A percentile compares a stretch with the other conserved stretches of the same genome.
Evolutionary conservation across 2,329 filamentous ascomycete species (phyloP).

Genomic region (Colletotrichum siamense): DNA sequence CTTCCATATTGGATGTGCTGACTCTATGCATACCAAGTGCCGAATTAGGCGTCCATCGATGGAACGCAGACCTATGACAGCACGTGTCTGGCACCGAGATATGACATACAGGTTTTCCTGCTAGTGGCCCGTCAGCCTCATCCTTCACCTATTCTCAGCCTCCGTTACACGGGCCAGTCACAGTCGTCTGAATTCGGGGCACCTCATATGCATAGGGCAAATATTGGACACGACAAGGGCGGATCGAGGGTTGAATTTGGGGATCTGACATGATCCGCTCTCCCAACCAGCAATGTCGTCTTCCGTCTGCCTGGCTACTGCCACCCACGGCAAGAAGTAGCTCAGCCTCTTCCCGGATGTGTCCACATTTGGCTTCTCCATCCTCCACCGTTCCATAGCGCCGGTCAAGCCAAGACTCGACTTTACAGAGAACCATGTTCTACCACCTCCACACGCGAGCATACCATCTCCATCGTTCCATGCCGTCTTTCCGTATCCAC

Average conservation of each 20-base stretch:
- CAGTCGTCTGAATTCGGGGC: neutral
- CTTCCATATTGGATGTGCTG: neutral
- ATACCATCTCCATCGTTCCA: neutral
- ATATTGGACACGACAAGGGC: neutral
- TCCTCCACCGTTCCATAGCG: neutral
- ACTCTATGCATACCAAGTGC: neutral
- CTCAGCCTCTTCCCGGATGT: constrained; percentile 12
- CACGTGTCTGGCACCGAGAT: neutral
- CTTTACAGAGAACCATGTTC: neutral
- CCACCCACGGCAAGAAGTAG: neutral
- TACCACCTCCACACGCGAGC: neutral
- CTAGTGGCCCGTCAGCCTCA: constrained; percentile 12
- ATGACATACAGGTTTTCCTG: neutral
- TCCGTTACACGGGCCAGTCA: neutral
- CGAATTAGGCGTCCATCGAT: constrained; percentile 4
- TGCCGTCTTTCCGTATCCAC: neutral
- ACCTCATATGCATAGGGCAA: constrained; percentile 8
- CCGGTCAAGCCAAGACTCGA: neutral
- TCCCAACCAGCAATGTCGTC: neutral
- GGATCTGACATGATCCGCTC: constrained; percentile 11
- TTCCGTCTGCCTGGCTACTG: constrained; percentile 14
- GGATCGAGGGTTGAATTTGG: constrained; percentile 6
- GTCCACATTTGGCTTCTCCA: neutral
- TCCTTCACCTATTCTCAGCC: constrained; percentile 17
- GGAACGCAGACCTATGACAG: neutral